Base-by-base conservation (phyloP, 139 green algal species). In the Chlamydomonas sp. region DNA sequence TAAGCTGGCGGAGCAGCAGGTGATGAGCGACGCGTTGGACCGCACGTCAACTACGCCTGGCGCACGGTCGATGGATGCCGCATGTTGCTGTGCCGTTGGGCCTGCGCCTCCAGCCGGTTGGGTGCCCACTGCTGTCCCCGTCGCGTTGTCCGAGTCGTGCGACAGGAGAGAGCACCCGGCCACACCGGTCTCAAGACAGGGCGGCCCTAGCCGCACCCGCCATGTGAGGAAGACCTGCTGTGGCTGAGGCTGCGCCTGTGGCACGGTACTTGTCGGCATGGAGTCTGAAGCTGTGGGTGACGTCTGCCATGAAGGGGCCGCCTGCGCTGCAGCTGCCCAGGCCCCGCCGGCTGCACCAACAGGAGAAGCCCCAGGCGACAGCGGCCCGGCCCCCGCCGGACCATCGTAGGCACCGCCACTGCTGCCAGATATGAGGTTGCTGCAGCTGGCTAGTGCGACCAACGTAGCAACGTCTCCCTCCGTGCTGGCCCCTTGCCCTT, bases 211-310 rank as follows among this genome's bases (percentile, higher is more conserved):
- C 61, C 5, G 14, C 8, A 87, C 4, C 73, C 73, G 61, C 83
- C 83, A 87, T 7, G 83, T 87, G 15, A 87, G 15, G 73, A 72
- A 87, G 1, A 87, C 73, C 49, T 87, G 68, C 2, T 87, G 60
- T 18, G 9, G 63, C 1, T 57, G 5, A 0, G 58, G 67, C 68
- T 64, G 16, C 62, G 60, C 58, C 18, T 83, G 78, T 16, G 20
- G n/a, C n/a, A n/a, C n/a, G n/a, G n/a, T n/a, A n/a, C n/a, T n/a
- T n/a, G n/a, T n/a, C n/a, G n/a, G n/a, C n/a, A n/a, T n/a, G n/a
- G n/a, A n/a, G n/a, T n/a, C n/a, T n/a, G n/a, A n/a, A n/a, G n/a
- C n/a, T n/a, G n/a, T n/a, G n/a, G n/a, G n/a, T n/a, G n/a, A n/a
- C n/a, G n/a, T n/a, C n/a, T n/a, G n/a, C n/a, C n/a, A n/a, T n/a